Evolutionary conservation across 352 stramenopile genomes (phyloP), one percentile per base, ranked within the genome.

Genomic region (Globisporangium barbulae): DNA sequence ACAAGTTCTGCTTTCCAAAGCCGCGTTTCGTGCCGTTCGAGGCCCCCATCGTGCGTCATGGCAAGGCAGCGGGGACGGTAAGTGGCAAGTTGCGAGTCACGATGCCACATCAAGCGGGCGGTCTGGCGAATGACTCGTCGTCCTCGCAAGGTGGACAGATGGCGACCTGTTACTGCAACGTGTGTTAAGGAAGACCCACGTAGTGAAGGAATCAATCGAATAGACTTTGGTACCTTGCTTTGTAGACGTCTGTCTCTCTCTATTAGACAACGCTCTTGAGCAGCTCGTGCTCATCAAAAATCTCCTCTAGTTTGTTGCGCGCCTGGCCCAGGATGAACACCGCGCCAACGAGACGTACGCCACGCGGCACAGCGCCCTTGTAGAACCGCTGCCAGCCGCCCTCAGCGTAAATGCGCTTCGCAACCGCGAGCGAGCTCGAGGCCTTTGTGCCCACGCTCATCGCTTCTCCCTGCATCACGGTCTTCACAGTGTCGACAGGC

Each of bases 401-500:
- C 50, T 85, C 61, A 19, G 60, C 57, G 49, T 76, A 88, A 37
- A 94, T 81, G 28, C 75, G 71, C 28, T 58, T 61, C 17, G 76
- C 74, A 2, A 76, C 75, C 30, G 74, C 71, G 45, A 83, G 61
- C n/a, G 81, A 72, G 41, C 69, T 83, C 13, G 76, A 68, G 1
- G 77, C 64, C 13, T 69, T 70, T 33, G 70, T 61, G 2, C 77
- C 67, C 15, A 89, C 54, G 31, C 57, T 49, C 65, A 92, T 71
- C 17, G 83, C 83, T 57, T 94, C 82, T 35, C 86, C 86, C 62
- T 94, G 86, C 77, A 93, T 90, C 28, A 94, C 82, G 0, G 85
- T 94, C 75, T 94, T 94, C 59, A 94, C 62, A 13, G 85, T 95
- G 59, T 95, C 86, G 13, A 95, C 69, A 7, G 86, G 86, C 70